A percentile compares a stretch with the other conserved stretches of the same genome.
Evolutionary conservation across 441 rosid species (phyloP).

Genomic region (Erysimum cheiri): DNA sequence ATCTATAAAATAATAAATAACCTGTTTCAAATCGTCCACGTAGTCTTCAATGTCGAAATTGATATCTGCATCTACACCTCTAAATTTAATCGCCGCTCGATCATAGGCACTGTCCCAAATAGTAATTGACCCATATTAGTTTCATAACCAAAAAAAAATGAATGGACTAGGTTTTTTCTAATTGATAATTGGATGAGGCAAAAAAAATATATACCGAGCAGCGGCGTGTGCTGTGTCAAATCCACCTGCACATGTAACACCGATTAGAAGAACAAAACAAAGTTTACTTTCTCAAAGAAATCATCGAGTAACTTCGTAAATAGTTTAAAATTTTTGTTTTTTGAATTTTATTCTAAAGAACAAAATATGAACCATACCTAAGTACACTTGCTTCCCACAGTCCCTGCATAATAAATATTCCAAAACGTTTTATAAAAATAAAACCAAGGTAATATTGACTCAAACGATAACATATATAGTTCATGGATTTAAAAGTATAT

Average conservation of each 20-base stretch:
- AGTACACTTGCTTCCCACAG: constrained; percentile 92
- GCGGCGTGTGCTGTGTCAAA: constrained; percentile 95
- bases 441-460: background rate
- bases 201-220: constrained; percentile 63
- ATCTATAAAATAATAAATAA: constrained; percentile 23
- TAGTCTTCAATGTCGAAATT: constrained; percentile 76
- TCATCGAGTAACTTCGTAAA: background rate
- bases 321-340: background rate
- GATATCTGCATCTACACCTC: constrained; percentile 91
- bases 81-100: constrained; percentile 93
- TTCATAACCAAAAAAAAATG: background rate
- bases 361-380: constrained; percentile 53
- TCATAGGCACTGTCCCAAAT: constrained; percentile 75
- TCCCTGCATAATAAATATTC: constrained; percentile 71
- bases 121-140: background rate
- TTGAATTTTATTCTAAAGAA: background rate
- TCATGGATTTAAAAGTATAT: background rate
- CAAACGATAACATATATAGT: constrained; percentile 9
- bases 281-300: background rate
- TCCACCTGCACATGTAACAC: constrained; percentile 59
- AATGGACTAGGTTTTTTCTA: background rate
- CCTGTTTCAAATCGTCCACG: constrained; percentile 81
- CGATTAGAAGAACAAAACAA: background rate
- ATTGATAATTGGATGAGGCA: background rate
- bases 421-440: background rate